Evolutionary conservation across 2,329 filamentous ascomycete genomes (phyloP).

Genomic region (Pseudocercospora ulei): DNA sequence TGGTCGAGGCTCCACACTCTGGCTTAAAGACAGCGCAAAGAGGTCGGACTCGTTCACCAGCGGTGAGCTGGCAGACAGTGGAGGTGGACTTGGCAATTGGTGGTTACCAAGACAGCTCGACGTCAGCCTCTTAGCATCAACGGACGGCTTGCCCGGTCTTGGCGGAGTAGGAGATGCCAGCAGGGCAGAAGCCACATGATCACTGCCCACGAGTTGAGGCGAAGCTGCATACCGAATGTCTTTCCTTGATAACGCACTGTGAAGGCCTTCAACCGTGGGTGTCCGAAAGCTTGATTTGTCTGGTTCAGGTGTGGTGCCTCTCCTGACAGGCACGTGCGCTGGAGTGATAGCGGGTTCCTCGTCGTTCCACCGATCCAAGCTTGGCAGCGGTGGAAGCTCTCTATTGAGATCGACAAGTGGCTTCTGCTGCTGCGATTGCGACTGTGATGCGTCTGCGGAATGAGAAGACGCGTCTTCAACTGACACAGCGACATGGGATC

Average conservation of each 20-base stretch:
- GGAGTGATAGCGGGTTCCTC: constrained; percentile 8
- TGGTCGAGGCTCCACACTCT: constrained; percentile 11
- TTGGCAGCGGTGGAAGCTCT: constrained; percentile 42
- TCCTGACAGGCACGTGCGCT: constrained; percentile 1
- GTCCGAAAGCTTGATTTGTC: constrained; percentile 5
- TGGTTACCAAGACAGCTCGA: constrained; percentile 5
- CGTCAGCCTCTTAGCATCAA: constrained; percentile 9
- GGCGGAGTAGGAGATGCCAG: constrained; percentile 23
- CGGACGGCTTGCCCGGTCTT: constrained; percentile 19
- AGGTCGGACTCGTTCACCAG: constrained; percentile 11
- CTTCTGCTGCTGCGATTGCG: constrained; percentile 11
- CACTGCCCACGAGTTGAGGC: constrained; percentile 11
- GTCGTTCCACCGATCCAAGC: constrained; percentile 37
- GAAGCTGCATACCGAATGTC: constrained; percentile 5
- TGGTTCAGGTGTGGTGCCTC: neutral
- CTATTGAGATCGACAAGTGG: constrained; percentile 39
- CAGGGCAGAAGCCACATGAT: constrained; percentile 20
- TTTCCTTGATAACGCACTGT: constrained; percentile 13
- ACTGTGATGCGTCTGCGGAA: constrained; percentile 8
- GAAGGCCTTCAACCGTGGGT: constrained; percentile 13
- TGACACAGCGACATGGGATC: constrained; percentile 10
- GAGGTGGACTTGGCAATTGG: constrained; percentile 16
- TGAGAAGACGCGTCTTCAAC: constrained; percentile 10
- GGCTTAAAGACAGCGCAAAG: constrained; percentile 11
- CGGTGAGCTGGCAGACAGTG: constrained; percentile 12